These are phyloP conservation scores for Aureobasidium sp. DNA, from an alignment of 2,329 filamentous ascomycete species.

Conservation along the genomic window DNA sequence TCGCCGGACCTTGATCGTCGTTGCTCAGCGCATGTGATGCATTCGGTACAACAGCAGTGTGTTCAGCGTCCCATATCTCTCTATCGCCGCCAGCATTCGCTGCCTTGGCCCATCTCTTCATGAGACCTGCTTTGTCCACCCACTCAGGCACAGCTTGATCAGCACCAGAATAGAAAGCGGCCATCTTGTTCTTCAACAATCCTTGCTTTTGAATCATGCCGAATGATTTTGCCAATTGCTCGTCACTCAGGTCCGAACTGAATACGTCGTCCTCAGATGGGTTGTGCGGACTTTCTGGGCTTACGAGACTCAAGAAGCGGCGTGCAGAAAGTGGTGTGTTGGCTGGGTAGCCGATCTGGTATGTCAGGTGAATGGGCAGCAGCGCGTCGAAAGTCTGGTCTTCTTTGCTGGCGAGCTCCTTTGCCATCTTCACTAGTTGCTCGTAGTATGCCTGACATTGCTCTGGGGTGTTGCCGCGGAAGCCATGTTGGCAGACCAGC, in stretches of 20 bases:
- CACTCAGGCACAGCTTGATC: conserved; percentile 40
- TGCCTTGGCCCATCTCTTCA: conserved; percentile 38
- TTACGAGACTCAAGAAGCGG: conserved; percentile 22
- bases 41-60: conserved; percentile 42
- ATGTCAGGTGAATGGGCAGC: conserved; percentile 30
- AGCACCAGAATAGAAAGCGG: conserved; percentile 41
- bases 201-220: conserved; percentile 31
- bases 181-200: conserved; percentile 23
- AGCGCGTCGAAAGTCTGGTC: conserved; percentile 26
- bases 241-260: conserved; percentile 24
- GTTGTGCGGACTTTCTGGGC: conserved; percentile 19
- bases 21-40: conserved; percentile 45
- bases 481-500: conserved; percentile 19
- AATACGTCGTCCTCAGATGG: conserved; percentile 23
- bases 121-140: conserved; percentile 39
- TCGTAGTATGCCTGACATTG: conserved; percentile 18
- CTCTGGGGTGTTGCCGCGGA: conserved; percentile 18
- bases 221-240: conserved; percentile 27
- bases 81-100: conserved; percentile 30
- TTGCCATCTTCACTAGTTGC: conserved; percentile 21
- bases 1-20: conserved; percentile 39
- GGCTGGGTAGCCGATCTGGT: conserved; percentile 25
- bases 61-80: conserved; percentile 40
- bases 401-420: conserved; percentile 21
- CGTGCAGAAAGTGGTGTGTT: conserved; percentile 21